Percentiles rank a stretch among this genome's conserved stretches.
Conservation (phyloP, 768 basidiomycete genomes). For the Lentinula lateritia region DNA sequence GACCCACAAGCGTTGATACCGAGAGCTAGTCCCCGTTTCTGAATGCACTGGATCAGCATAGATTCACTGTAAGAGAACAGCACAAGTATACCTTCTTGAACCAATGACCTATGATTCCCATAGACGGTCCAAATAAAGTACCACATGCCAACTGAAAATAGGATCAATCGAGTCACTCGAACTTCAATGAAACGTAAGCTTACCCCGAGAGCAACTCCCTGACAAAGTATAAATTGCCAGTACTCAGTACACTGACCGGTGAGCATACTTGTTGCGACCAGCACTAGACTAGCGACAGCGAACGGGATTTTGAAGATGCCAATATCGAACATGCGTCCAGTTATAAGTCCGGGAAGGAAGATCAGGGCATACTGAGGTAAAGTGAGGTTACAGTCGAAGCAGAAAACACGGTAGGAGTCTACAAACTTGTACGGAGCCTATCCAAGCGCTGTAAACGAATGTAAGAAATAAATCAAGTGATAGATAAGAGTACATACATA, state of each 20-base stretch:
- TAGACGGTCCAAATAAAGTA: constrained; percentile 55
- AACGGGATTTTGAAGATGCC: constrained; percentile 42
- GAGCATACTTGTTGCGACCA: constrained; percentile 55
- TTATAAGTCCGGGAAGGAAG: constrained; percentile 38
- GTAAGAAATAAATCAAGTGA: neutral
- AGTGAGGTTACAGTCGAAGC: neutral
- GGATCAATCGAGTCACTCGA: constrained; percentile 13
- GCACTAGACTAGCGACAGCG: constrained; percentile 38
- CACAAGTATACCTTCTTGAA: constrained; percentile 39
- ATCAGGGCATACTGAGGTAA: constrained; percentile 33
- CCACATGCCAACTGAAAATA: constrained; percentile 38
- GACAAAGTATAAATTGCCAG: constrained; percentile 76
- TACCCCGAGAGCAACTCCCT: constrained; percentile 64
- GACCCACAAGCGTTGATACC: constrained; percentile 65
- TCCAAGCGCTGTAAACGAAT: constrained; percentile 39
- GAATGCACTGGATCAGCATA: neutral
- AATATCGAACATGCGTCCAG: constrained; percentile 50
- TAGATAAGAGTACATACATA: neutral
- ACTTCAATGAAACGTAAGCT: constrained; percentile 15
- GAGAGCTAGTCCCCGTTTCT: constrained; percentile 50
- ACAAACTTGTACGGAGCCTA: constrained; percentile 45
- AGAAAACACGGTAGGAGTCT: neutral
- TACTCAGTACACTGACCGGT: constrained; percentile 64
- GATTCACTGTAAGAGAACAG: neutral
- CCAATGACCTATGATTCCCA: constrained; percentile 66